These are phyloP conservation scores for Coemansia biformis DNA, from an alignment of 192 early-diverging fungal species.

Conservation along the genomic window DNA sequence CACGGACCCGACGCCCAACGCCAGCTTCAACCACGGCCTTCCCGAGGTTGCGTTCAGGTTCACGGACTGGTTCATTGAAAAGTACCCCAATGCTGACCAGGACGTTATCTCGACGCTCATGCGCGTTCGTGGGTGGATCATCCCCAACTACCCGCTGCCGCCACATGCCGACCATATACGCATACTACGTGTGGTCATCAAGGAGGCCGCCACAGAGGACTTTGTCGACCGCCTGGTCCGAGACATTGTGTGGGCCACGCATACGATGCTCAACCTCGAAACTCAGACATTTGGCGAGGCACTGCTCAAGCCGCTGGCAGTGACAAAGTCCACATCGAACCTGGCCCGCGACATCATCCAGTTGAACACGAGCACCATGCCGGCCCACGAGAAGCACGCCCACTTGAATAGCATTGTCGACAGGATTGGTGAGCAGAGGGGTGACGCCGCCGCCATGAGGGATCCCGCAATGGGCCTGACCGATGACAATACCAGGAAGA, in stretches of 20 bases:
- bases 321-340: conserved; percentile 19
- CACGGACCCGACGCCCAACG: conserved; percentile 24
- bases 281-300: conserved; percentile 31
- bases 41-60: conserved; percentile 65
- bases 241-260: conserved; percentile 53
- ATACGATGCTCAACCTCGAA: conserved; percentile 45
- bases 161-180: conserved; percentile 46
- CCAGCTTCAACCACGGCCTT: conserved; percentile 48
- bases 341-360: conserved; percentile 22
- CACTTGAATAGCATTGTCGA: conserved; percentile 29
- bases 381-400: conserved; percentile 11
- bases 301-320: conserved; percentile 25
- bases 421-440: conserved; percentile 32
- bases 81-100: conserved; percentile 56
- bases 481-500: conserved; percentile 16
- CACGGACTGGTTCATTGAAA: conserved; percentile 50
- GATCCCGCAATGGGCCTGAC: conserved; percentile 6
- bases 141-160: conserved; percentile 71
- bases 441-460: not conserved
- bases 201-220: conserved; percentile 55
- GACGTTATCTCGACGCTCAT: conserved; percentile 56
- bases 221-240: conserved; percentile 49
- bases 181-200: conserved; percentile 63
- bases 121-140: conserved; percentile 69
- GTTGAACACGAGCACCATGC: conserved; percentile 9